Base-by-base conservation (phyloP, 441 rosid species). In the Gossypium davidsonii region DNA sequence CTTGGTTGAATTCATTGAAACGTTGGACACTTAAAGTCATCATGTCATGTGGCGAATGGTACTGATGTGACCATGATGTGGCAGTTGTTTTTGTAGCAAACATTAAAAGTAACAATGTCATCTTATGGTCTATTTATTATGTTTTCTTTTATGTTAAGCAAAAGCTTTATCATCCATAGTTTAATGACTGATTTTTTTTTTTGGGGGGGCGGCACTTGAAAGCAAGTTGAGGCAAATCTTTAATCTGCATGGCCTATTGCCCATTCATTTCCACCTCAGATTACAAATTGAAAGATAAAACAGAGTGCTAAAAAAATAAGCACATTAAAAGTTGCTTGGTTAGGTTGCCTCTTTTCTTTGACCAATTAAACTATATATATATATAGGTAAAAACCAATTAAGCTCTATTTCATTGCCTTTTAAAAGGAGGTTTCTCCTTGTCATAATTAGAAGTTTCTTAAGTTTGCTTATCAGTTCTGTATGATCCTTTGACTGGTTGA, bases 231-330 rank as follows among this genome's bases (percentile, higher is more conserved):
- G 59, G 37, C 57, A 57, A 67, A 28, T 49, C 57, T 70, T 70
- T 70, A 17, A 25, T 56, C 39, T 37, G 68, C 53, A 25, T 77
- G 73, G 37, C 37, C 37, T 5, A 31, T 31, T 31, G 8, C 37
- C 37, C 37, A 31, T 48, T 69, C 77, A 60, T 6, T 20, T 60
- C 64, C 76, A 73, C 74, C 70, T 77, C 74, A 77, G 52, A 59
- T 6, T 31, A 31, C 37, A 31, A 31, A 31, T 6, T 31, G 37
- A 31, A 31, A 31, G 34, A 28, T 28, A 28, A 28, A 28, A 4
- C 34, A 28, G 34, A 4, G 34, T 28, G 34, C 34, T 28, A 28
- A 28, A 28, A 28, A 28, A 31, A 31, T 31, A 31, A 31, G 37
- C 37, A 31, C 37, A 31, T 31, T 31, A 31, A 31, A 31, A 31